phyloP scores from a whole-genome alignment of 805 yeast species.

The Zygotorulaspora chibaensis region DNA sequence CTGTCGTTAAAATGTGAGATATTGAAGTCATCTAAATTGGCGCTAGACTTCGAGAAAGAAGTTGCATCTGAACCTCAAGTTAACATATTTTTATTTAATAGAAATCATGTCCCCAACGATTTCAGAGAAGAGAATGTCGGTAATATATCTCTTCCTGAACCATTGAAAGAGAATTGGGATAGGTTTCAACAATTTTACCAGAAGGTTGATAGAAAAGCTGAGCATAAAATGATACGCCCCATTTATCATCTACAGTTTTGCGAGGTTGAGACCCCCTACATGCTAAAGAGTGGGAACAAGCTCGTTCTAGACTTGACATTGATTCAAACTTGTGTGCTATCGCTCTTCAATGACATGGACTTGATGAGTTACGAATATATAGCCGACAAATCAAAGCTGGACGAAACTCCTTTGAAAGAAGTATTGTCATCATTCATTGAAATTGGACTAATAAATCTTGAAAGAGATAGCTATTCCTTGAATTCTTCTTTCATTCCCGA shows the following conservation, averaged over 20 bases:
- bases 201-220: slow-evolving; percentile 11
- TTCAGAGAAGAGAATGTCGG: slow-evolving; percentile 14
- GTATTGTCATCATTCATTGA: slow-evolving; percentile 23
- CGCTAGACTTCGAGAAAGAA: slow-evolving; percentile 3
- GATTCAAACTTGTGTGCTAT: slow-evolving; percentile 26
- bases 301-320: slow-evolving; percentile 25
- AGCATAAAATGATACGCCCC: slow-evolving; percentile 17
- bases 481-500: slow-evolving; percentile 26
- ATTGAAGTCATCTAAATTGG: slow-evolving; percentile 4
- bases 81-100: slow-evolving; percentile 19
- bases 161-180: slow-evolving; percentile 20
- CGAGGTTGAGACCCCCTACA: slow-evolving; percentile 25
- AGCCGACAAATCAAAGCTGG: slow-evolving; percentile 6
- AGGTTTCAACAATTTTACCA: slow-evolving; percentile 11
- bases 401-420: slow-evolving; percentile 4
- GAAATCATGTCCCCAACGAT: slow-evolving; percentile 18
- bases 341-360: slow-evolving; percentile 22
- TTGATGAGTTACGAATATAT: slow-evolving; percentile 13
- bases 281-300: slow-evolving; percentile 9
- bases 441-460: slow-evolving; percentile 13
- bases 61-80: background rate
- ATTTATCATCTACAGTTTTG: slow-evolving; percentile 29
- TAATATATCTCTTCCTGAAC: slow-evolving; percentile 15
- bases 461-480: slow-evolving; percentile 9
- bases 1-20: slow-evolving; percentile 5